Evolutionary conservation across 2,329 filamentous ascomycete species (phyloP), one percentile per base, ranked within the genome.

Genomic region (Sporothrix pseudoabietina): DNA sequence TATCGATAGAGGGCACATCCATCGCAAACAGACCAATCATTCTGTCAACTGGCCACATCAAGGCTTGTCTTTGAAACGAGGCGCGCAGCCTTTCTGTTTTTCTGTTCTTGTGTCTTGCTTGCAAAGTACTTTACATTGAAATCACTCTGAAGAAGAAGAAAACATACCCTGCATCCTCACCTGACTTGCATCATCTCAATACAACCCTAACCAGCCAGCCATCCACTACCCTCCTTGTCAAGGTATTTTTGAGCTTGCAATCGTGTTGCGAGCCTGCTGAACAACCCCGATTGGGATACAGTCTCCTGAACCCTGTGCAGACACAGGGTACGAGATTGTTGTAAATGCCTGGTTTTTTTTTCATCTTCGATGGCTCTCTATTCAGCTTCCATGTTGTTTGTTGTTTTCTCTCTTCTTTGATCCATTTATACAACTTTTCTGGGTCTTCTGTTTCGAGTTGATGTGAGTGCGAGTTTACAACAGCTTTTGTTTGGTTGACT

Each of bases 221-320:
- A 4, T 44, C 41, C 12, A 41, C 39, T 47, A 19, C n/a, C n/a
- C 52, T 26, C 52, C 52, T 55, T 35, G 30, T 59, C 55, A 16
- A 7, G 26, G 55, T 35, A 16, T 65, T 65, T 47, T 65, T 47
- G 39, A 39, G 61, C 61, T 65, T 30, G 22, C 41, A n/a, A 7
- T 41, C 10, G 39, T 47, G 61, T 65, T n/a, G 9, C 61, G 39
- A 47, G 41, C n/a, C 61, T 47, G 39, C 61, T 65, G 61, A 47
- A 47, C 39, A 47, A 30, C 39, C 61, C 41, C 61, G 39, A 47
- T 65, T 47, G 1, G 61, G 61, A 65, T 26, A 65, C 61, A 30
- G 30, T 65, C n/a, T 12, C 35, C 61, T 22, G 22, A 47, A 5
- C 39, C 61, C 39, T 65, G 39, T 2, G 35, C 16, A 22, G 59